Conservation (phyloP, 2,329 filamentous ascomycete species). For the Bipolaris cookei region DNA sequence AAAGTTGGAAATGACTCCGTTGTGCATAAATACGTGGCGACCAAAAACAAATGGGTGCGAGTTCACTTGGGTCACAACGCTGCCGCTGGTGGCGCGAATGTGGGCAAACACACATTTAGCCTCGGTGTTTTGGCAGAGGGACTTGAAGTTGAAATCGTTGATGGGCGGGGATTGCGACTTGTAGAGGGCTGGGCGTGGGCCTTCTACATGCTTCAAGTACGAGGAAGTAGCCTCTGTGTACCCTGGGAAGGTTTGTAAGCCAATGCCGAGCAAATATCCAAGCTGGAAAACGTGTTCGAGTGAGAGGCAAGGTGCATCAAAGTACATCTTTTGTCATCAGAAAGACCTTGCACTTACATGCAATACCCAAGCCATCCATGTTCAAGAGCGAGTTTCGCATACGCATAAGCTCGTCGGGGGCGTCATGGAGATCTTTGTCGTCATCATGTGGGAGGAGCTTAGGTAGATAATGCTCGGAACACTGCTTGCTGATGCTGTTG, state of each 20-base stretch:
- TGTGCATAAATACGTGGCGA: conserved; percentile 63
- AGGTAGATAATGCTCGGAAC: conserved; percentile 60
- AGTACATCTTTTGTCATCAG: background rate
- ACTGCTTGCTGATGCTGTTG: conserved; percentile 47
- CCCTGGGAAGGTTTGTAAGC: conserved; percentile 32
- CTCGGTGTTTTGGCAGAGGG: conserved; percentile 59
- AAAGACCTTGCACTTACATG: conserved; percentile 46
- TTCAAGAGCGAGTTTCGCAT: conserved; percentile 61
- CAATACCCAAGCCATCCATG: conserved; percentile 62
- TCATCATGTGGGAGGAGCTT: conserved; percentile 56
- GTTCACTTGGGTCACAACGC: conserved; percentile 58
- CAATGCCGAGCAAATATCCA: background rate
- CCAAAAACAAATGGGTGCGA: conserved; percentile 64
- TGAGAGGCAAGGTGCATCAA: background rate
- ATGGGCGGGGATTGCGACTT: conserved; percentile 60
- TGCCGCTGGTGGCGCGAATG: conserved; percentile 59
- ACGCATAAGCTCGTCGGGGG: conserved; percentile 53
- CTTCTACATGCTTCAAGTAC: conserved; percentile 47
- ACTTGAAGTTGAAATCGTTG: conserved; percentile 62
- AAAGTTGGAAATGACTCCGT: conserved; percentile 59
- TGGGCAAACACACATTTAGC: conserved; percentile 60
- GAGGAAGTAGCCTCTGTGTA: conserved; percentile 56
- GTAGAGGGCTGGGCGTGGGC: conserved; percentile 58
- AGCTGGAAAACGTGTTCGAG: background rate
- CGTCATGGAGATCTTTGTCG: conserved; percentile 50